phyloP scores from a whole-genome alignment of 768 basidiomycete species.

The Chalciporus piperatus region DNA sequence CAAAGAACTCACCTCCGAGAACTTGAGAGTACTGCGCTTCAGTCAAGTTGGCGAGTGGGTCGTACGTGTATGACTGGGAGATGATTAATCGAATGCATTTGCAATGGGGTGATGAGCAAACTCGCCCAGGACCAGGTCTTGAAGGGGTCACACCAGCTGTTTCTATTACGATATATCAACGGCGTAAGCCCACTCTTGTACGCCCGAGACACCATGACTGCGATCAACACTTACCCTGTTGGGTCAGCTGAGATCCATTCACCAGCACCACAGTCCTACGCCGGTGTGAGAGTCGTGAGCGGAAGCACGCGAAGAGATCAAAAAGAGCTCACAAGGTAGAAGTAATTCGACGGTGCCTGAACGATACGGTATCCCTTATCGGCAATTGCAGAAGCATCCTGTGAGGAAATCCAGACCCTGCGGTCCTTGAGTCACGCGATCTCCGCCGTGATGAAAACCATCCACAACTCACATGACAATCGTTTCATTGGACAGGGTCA shows the following conservation, averaged over 20 bases:
- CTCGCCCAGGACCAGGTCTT: slow-evolving; percentile 50
- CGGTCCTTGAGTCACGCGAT: neutral
- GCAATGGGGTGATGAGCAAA: neutral
- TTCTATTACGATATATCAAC: slow-evolving; percentile 20
- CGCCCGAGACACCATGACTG: neutral
- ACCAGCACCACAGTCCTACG: slow-evolving; percentile 47
- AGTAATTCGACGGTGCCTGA: slow-evolving; percentile 49
- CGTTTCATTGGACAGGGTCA: slow-evolving; percentile 41
- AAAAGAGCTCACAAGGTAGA: slow-evolving; percentile 41
- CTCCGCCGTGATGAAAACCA: neutral
- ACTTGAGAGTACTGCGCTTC: slow-evolving; percentile 36
- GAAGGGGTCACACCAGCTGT: slow-evolving; percentile 51
- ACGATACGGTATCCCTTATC: slow-evolving; percentile 42
- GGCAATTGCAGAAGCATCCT: slow-evolving; percentile 38
- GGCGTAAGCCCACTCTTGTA: neutral
- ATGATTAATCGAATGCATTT: slow-evolving; percentile 6
- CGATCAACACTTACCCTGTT: slow-evolving; percentile 24
- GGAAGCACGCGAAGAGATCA: neutral
- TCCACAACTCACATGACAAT: slow-evolving; percentile 36
- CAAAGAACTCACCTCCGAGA: slow-evolving; percentile 29
- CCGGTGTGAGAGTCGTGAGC: neutral
- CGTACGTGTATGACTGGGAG: slow-evolving; percentile 44
- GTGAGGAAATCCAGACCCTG: slow-evolving; percentile 48
- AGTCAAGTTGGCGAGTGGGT: slow-evolving; percentile 46
- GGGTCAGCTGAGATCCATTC: slow-evolving; percentile 41